Conservation (phyloP, 495 filamentous ascomycete genomes). For the Echria macrotheca region DNA sequence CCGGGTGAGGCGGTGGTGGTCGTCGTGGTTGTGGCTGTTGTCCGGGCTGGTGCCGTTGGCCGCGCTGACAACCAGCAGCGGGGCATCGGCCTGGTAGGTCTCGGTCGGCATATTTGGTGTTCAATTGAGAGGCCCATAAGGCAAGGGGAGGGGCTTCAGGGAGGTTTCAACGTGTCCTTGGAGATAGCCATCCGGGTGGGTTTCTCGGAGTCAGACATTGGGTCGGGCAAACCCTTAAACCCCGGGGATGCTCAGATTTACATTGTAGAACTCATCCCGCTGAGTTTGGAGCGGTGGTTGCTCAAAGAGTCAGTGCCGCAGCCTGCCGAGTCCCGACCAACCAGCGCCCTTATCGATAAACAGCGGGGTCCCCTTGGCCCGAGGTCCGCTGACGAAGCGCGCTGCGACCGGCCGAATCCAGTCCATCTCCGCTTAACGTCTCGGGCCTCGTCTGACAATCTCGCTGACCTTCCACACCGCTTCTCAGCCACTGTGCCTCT, state of each 20-base stretch:
- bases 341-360: conserved; percentile 6
- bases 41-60: too few species aligned
- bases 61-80: conserved; percentile 1
- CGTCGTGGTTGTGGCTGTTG: too few species aligned
- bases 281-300: conserved; percentile 16
- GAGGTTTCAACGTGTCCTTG: conserved; percentile 19
- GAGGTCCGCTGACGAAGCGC: neutral
- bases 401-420: too few species aligned
- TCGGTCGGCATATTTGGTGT: conserved; percentile 22
- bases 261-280: conserved; percentile 37
- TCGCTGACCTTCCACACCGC: too few species aligned
- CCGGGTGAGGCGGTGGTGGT: conserved; percentile 19
- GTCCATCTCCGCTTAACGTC: neutral
- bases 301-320: conserved; percentile 3
- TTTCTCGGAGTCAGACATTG: conserved; percentile 10
- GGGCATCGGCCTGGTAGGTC: conserved; percentile 27
- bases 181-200: conserved; percentile 22
- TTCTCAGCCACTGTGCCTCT: too few species aligned
- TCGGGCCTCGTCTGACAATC: too few species aligned
- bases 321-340: neutral
- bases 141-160: conserved; percentile 9
- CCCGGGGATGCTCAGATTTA: conserved; percentile 33
- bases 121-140: conserved; percentile 4
- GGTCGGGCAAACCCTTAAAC: conserved; percentile 20
- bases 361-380: conserved; percentile 4